Evolutionary conservation across 2,329 filamentous ascomycete genomes (phyloP).

Genomic region (Bipolaris cookei): DNA sequence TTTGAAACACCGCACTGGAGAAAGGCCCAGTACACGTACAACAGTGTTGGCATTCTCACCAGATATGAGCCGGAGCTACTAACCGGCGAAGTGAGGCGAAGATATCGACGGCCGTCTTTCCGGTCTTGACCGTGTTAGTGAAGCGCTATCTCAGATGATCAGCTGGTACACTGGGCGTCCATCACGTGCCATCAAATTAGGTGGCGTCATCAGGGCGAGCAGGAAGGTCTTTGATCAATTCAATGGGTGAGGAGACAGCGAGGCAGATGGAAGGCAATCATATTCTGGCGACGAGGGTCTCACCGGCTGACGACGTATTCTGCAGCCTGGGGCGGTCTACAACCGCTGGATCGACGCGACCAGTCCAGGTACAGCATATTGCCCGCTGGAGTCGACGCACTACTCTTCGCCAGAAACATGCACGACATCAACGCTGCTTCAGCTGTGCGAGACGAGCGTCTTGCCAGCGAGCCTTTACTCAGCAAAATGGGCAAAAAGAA

Average conservation of each 20-base stretch:
- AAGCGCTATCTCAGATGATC: slow-evolving; percentile 12
- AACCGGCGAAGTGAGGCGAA: slow-evolving; percentile 9
- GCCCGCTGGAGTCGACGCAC: neutral
- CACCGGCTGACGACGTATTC: slow-evolving; percentile 10
- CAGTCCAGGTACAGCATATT: neutral
- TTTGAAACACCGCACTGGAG: neutral
- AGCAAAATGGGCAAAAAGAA: neutral
- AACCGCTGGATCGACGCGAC: neutral
- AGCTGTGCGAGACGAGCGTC: neutral
- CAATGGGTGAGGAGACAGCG: neutral
- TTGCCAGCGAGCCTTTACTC: neutral
- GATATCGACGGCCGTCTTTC: neutral
- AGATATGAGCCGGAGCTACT: neutral
- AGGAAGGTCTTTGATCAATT: neutral
- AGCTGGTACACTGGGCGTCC: slow-evolving; percentile 1
- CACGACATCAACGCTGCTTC: neutral
- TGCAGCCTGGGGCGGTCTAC: slow-evolving; percentile 3
- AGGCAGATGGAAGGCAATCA: neutral
- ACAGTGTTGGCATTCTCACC: neutral
- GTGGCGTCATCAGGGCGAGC: slow-evolving; percentile 11
- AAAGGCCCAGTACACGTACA: neutral
- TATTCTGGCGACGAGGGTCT: neutral
- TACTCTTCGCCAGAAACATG: neutral
- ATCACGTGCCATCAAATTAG: slow-evolving; percentile 9
- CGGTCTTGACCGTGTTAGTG: slow-evolving; percentile 4